Evolutionary conservation across 345 rosid species (phyloP), one percentile per base, ranked within the genome.

Genomic region (Eucalyptus urophylla): DNA sequence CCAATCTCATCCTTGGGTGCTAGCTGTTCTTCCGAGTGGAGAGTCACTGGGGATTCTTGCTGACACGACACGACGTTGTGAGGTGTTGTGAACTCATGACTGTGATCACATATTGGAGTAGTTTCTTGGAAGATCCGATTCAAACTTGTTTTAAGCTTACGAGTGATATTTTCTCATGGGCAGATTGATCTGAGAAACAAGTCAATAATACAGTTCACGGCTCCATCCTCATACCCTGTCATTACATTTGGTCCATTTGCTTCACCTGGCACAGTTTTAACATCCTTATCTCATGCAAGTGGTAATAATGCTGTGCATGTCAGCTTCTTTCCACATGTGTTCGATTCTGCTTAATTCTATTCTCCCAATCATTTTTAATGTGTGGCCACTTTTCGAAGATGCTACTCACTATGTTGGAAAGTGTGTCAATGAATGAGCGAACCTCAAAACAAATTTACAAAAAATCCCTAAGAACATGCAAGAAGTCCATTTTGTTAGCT

Each of bases 1-100:
- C 91, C 99, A 97, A 93, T 96, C 99, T 45, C 99, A 97, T 92
- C 99, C 99, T 67, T 97, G 99, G 99, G 97, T 97, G 53, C 91
- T 97, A 51, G 97, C 92, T 89, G 93, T 97, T 92, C 97, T 96
- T 93, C 97, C 98, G 22, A 93, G 88, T 90, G 99, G 99, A 90
- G 99, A 96, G 91, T 94, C 99, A 47, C 56, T 97, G 15, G 99
- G 99, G 43, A 40, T 40, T 40, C 43, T 40, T 40, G 43, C 43
- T 40, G 43, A 40, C 93, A 96, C 99, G 60, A 95, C 98, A 33
- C 89, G 89, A 6, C 95, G 94, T 49, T 96, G 99, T 92, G 99
- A 97, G 99, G 99, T 97, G 87, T 87, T 56, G 56, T 90, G 58
- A 44, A 53, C 47, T 89, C 11, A 54, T 40, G 40, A 37, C 88